Percentiles rank a stretch among this genome's conserved stretches.
Conservation (phyloP, 305 asterid genomes). For the Ilex paraguariensis region DNA sequence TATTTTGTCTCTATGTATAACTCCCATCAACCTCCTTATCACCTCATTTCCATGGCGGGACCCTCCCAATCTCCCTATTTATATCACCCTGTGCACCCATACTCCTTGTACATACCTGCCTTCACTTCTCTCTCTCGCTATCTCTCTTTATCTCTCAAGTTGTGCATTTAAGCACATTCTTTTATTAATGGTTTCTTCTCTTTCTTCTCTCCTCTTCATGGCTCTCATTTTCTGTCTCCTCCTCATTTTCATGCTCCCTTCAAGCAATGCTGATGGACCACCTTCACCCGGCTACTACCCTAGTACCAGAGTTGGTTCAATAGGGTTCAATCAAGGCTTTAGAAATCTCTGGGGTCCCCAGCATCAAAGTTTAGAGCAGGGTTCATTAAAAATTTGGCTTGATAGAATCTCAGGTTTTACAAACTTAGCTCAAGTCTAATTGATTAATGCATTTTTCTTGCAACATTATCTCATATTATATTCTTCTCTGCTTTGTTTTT, state of each 20-base stretch:
- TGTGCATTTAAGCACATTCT: not conserved
- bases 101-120: conserved; percentile 10
- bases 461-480: too few species aligned
- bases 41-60: conserved; percentile 23
- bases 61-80: conserved; percentile 36
- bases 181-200: not conserved
- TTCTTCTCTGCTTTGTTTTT: not conserved
- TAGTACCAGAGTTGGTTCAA: conserved; percentile 40
- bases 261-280: conserved; percentile 43
- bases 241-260: not conserved
- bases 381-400: conserved; percentile 64
- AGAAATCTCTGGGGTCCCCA: conserved; percentile 82
- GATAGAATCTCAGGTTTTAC: conserved; percentile 48
- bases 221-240: conserved; percentile 21
- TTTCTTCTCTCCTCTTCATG: conserved; percentile 22
- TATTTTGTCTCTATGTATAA: conserved; percentile 28
- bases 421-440: not conserved
- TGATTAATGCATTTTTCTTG: not conserved
- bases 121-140: not conserved
- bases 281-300: conserved; percentile 87
- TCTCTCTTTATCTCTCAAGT: not conserved
- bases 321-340: conserved; percentile 49
- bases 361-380: conserved; percentile 61
- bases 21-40: conserved; percentile 34
- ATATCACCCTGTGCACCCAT: conserved; percentile 21